Conservation (phyloP, 495 filamentous ascomycete genomes). For the Hypoxylon lienhwacheense region DNA sequence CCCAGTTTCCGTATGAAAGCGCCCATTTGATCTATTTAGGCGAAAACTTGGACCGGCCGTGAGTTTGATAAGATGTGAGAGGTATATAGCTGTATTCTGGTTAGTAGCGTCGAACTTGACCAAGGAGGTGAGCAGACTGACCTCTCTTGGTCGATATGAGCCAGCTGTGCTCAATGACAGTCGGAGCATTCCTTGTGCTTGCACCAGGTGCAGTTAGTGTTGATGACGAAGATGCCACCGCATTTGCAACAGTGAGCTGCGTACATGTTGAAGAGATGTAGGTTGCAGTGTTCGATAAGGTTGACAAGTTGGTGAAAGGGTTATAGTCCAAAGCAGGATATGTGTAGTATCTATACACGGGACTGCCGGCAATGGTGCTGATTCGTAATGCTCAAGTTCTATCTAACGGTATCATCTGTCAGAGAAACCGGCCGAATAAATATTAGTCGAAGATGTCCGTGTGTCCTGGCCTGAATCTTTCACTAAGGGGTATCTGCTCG, state of each 20-base stretch:
- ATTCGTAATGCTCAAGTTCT: no score
- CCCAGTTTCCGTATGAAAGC: background rate
- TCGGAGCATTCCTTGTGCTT: slow-evolving; percentile 47
- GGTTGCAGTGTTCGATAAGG: slow-evolving; percentile 19
- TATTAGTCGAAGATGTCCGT: background rate
- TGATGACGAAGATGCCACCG: slow-evolving; percentile 53
- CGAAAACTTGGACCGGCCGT: slow-evolving; percentile 4
- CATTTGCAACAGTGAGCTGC: slow-evolving; percentile 53
- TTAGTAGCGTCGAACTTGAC: background rate
- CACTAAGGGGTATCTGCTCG: slow-evolving; percentile 10
- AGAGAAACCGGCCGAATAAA: slow-evolving; percentile 3
- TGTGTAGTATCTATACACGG: no score
- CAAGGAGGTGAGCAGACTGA: background rate
- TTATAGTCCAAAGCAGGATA: no score
- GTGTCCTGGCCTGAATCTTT: background rate
- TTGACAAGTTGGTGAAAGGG: no score
- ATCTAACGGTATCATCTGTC: slow-evolving; percentile 12
- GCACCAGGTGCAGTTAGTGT: slow-evolving; percentile 48
- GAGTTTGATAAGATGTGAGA: slow-evolving; percentile 1
- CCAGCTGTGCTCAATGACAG: slow-evolving; percentile 39
- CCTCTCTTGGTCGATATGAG: background rate
- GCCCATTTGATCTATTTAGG: slow-evolving; percentile 1
- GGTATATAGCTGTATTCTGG: slow-evolving; percentile 4
- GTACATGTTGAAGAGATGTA: slow-evolving; percentile 37
- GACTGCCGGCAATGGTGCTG: no score